Base-by-base conservation (phyloP, 345 rosid species). In the Aquilaria malaccensis region DNA sequence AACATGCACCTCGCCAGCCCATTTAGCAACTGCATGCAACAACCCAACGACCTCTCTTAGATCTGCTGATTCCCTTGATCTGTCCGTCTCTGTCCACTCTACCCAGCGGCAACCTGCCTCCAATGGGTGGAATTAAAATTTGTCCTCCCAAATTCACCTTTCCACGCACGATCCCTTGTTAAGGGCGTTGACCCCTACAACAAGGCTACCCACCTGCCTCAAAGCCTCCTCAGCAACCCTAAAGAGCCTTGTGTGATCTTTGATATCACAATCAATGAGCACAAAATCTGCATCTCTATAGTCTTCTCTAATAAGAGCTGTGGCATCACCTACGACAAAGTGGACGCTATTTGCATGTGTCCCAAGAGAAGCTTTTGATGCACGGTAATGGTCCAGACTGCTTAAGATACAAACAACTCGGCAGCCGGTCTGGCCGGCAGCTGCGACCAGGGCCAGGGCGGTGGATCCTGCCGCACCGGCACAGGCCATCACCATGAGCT, bases 1-100 rank as follows among this genome's bases (percentile, higher is more conserved):
- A 15, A 79, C 78, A 71, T 84, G 84, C 59, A 81, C 84, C n/a
- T 84, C 86, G 11, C 89, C 84, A 0, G 86, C 79, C 46, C 70
- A 45, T 7, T 68, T 69, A 41, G 81, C 83, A 13, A 84, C 66
- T 22, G 22, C 22, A 22, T 37, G 64, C 72, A 33, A 71, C 72
- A 14, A 84, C 75, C 89, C 89, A 84, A 12, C 67, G 75, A 55
- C 81, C 76, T 63, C 66, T 75, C 62, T 65, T 76, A 50, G 60
- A 14, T 9, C 53, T n/a, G 6, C 60, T 45, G 32, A 45, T 55
- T 13, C 45, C n/a, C 13, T 14, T 45, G 6, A 12, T 63, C 11
- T 64, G 53, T 10, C 53, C 7, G 1, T 12, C 1, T 7, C 50
- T 2, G 10, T 50, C 58, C 7, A 65, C 61, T 65, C 76, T 58